Conservation (phyloP, 495 filamentous ascomycete genomes). For the Lophiotrema nucula region DNA sequence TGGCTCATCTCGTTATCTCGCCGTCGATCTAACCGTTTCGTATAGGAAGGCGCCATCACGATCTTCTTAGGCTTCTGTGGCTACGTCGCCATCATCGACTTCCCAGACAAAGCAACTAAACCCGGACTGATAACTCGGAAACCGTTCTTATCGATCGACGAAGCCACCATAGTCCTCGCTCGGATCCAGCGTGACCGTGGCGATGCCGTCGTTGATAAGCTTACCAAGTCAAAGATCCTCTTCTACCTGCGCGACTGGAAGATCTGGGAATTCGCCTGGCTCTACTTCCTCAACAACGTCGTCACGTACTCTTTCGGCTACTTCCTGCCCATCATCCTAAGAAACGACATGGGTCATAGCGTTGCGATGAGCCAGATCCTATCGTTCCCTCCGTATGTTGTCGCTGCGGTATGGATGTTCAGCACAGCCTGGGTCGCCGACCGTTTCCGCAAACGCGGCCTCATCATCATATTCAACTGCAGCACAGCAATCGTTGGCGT, state of each 20-base stretch:
- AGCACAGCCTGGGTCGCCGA: background rate
- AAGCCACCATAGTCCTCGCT: no score
- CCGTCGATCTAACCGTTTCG: no score
- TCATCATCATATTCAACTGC: background rate
- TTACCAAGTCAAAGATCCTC: no score
- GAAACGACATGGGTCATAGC: constrained; percentile 47
- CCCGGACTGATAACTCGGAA: no score
- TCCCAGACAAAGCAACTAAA: background rate
- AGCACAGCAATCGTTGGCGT: background rate
- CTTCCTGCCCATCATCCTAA: constrained; percentile 52
- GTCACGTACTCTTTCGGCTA: constrained; percentile 50
- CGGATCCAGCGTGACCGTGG: no score
- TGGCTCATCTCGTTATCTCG: background rate
- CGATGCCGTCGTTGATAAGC: no score
- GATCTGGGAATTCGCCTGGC: constrained; percentile 33
- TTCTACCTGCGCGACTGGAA: no score
- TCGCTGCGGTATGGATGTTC: constrained; percentile 37
- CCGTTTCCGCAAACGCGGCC: background rate
- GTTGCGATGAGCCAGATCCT: constrained; percentile 44
- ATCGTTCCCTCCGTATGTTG: constrained; percentile 43
- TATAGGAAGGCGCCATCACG: no score
- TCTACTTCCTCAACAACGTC: constrained; percentile 46
- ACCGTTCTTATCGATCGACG: no score
- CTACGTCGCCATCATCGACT: no score
- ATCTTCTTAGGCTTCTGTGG: no score